A percentile compares a stretch with the other conserved stretches of the same genome.
Conservation (phyloP, 495 filamentous ascomycete species). For the Penicillium daleae region DNA sequence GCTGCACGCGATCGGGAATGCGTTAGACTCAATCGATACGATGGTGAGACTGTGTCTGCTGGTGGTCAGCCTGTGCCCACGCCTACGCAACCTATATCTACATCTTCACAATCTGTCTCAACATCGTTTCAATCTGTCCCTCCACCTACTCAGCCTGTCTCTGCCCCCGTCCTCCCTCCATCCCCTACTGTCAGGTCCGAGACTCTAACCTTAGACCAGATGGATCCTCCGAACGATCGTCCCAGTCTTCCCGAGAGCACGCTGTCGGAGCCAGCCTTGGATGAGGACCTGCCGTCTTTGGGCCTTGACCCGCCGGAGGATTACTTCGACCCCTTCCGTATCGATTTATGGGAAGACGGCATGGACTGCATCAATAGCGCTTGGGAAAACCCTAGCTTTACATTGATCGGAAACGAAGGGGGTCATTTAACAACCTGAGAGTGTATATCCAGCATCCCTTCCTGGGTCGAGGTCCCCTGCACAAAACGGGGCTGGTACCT, state of each 20-base stretch:
- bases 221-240: neutral
- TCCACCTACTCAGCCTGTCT: constrained; percentile 1
- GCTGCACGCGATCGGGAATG: constrained; percentile 16
- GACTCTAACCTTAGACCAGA: neutral
- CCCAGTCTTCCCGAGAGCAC: neutral
- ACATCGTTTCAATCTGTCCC: neutral
- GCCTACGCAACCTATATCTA: neutral
- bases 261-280: neutral
- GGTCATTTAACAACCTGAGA: neutral
- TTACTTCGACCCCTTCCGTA: neutral
- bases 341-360: neutral
- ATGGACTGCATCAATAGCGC: neutral
- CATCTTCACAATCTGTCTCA: neutral
- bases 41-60: constrained; percentile 14
- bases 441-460: neutral
- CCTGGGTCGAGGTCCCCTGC: neutral
- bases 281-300: neutral
- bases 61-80: constrained; percentile 4
- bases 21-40: constrained; percentile 23
- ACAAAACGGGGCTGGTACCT: neutral
- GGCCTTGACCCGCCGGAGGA: neutral
- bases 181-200: neutral
- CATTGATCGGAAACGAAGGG: neutral
- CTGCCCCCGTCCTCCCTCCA: neutral
- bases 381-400: neutral